Base-by-base conservation (phyloP, 495 filamentous ascomycete species). In the Wilcoxina mikolae region DNA sequence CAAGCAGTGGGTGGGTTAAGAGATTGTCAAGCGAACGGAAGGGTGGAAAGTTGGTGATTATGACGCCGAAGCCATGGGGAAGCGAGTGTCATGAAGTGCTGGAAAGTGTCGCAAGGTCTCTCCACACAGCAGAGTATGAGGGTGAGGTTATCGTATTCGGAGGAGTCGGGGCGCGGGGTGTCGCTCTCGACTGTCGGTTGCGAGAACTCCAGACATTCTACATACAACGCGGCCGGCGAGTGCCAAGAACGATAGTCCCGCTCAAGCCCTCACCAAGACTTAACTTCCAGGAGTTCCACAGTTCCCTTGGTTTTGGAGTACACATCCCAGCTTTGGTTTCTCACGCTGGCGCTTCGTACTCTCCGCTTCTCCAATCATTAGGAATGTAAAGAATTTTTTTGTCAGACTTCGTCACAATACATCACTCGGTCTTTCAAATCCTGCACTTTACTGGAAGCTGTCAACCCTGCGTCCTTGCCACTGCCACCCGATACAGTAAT, bases 1-100 rank as follows among this genome's bases (percentile, higher is more conserved):
- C 49, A 52, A 28, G 33, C 49, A 31, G 31, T 39, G 31, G 28
- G 31, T 52, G 49, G 49, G 20, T 38, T 17, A 17, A 41, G 31
- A 17, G 29, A 41, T 26, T 22, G 18, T 23, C 29, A 41, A 38
- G 49, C 49, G 49, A 41, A 52, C 7, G 17, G 47, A 2, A 27
- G 31, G 49, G 25, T 23, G n/a, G 15, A 49, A 49, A 29, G 27
- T 29, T 15, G 22, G 24, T 3, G 25, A 49, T 29, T 49, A 49
- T 49, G 22, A 49, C 12, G 5, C 7, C 22, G 25, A 28, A 49
- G 46, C 43, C 43, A 46, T 46, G 43, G 43, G 23, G 43, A 24
- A 46, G 43, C 43, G 43, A 46, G 2, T 11, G 43, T 46, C n/a
- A n/a, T n/a, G n/a, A n/a, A n/a, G n/a, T n/a, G 10, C 15, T 24